Evolutionary conservation across 116 monocot genomes (phyloP).

Genomic region (Posidonia oceanica): DNA sequence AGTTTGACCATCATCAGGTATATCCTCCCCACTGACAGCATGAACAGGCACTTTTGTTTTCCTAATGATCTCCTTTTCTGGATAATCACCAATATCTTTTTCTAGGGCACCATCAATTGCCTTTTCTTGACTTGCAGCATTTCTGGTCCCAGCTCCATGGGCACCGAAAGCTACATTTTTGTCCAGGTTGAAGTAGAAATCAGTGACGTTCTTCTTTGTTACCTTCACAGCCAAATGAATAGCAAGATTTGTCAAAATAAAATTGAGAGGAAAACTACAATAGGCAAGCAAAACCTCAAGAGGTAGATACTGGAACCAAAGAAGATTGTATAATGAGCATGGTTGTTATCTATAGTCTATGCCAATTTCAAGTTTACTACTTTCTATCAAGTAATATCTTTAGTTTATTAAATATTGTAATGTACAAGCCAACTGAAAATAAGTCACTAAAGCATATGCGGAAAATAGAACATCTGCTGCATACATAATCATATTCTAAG

Average conservation of each 20-base stretch:
- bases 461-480: no score
- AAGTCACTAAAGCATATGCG: no score
- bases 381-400: no score
- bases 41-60: not conserved
- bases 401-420: no score
- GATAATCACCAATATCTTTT: not conserved
- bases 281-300: no score
- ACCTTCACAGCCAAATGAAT: slow-evolving; percentile 7
- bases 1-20: not conserved
- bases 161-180: slow-evolving; percentile 90
- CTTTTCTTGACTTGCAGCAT: slow-evolving; percentile 15
- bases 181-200: slow-evolving; percentile 78
- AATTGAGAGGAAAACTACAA: not conserved
- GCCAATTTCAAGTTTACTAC: no score
- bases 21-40: not conserved
- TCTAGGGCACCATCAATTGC: not conserved
- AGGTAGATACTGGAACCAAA: no score
- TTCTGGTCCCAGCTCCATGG: slow-evolving; percentile 7
- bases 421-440: no score
- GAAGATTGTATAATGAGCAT: no score
- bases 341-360: no score
- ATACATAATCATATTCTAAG: no score
- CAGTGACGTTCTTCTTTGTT: slow-evolving; percentile 64
- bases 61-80: not conserved
- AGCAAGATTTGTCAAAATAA: not conserved